phyloP scores from a whole-genome alignment of 1,284 basidiomycete genomes.

The Ustilago esculenta region DNA sequence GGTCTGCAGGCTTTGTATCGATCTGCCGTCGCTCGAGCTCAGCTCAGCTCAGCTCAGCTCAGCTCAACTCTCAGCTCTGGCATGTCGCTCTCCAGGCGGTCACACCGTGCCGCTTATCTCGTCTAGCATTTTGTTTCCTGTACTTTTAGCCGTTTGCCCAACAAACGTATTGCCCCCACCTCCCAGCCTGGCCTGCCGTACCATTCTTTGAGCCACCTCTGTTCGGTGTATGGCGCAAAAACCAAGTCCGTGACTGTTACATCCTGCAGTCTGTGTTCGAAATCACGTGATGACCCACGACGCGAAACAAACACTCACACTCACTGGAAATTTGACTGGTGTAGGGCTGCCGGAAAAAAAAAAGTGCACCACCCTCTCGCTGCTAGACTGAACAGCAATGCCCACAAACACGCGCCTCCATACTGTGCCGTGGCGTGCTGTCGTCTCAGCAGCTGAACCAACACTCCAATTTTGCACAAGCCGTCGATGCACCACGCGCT shows the following conservation, averaged over 20 bases:
- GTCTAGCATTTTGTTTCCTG: slow-evolving; percentile 6
- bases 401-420: slow-evolving; percentile 1
- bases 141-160: slow-evolving; percentile 31
- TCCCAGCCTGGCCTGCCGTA: no score
- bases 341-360: background rate
- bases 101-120: background rate
- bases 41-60: no score
- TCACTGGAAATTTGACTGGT: background rate
- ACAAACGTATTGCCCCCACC: no score
- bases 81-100: background rate
- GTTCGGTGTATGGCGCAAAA: no score
- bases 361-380: slow-evolving; percentile 11
- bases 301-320: slow-evolving; percentile 25
- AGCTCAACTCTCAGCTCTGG: background rate
- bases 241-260: no score
- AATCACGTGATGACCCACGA: slow-evolving; percentile 38
- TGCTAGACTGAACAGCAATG: background rate
- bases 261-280: no score
- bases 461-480: background rate
- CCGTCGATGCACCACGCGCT: no score
- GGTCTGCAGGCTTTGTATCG: no score
- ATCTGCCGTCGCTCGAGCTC: no score
- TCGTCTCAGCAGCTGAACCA: background rate
- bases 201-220: no score
- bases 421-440: no score